Conservation (phyloP, 2,329 filamentous ascomycete genomes). For the Claviceps pazoutovae region DNA sequence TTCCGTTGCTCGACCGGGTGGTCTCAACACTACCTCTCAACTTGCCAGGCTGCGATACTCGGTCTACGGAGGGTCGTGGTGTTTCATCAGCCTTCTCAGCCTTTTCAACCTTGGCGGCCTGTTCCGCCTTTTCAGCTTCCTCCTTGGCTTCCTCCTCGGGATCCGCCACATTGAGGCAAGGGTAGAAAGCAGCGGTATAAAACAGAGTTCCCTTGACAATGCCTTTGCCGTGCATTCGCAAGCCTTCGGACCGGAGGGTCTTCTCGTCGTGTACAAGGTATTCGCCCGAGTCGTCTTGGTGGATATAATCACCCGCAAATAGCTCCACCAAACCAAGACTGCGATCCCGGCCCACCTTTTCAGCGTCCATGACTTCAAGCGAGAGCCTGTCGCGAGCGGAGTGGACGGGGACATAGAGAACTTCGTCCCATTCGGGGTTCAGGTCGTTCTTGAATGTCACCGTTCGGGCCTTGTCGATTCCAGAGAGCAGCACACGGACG, state of each 20-base stretch:
- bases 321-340: conserved; percentile 73
- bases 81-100: neutral
- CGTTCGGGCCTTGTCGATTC: conserved; percentile 79
- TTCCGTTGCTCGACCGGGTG: neutral
- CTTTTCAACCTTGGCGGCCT: neutral
- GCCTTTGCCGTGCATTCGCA: conserved; percentile 61
- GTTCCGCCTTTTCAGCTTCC: conserved; percentile 10
- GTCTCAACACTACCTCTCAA: conserved; percentile 25
- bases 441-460: conserved; percentile 95
- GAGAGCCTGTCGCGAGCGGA: conserved; percentile 69
- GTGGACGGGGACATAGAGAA: conserved; percentile 87
- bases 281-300: conserved; percentile 64
- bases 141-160: conserved; percentile 69
- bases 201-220: conserved; percentile 65
- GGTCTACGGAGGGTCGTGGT: conserved; percentile 7
- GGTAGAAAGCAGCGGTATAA: conserved; percentile 82
- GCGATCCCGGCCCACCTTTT: conserved; percentile 82
- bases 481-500: conserved; percentile 73
- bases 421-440: conserved; percentile 89
- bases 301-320: conserved; percentile 62
- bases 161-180: conserved; percentile 73
- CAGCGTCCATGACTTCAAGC: conserved; percentile 92
- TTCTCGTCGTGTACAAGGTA: conserved; percentile 71
- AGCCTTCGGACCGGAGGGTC: conserved; percentile 46
- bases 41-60: conserved; percentile 26